These are phyloP conservation scores for Suillus alpinus DNA, from an alignment of 768 basidiomycete genomes.

Conservation along the genomic window DNA sequence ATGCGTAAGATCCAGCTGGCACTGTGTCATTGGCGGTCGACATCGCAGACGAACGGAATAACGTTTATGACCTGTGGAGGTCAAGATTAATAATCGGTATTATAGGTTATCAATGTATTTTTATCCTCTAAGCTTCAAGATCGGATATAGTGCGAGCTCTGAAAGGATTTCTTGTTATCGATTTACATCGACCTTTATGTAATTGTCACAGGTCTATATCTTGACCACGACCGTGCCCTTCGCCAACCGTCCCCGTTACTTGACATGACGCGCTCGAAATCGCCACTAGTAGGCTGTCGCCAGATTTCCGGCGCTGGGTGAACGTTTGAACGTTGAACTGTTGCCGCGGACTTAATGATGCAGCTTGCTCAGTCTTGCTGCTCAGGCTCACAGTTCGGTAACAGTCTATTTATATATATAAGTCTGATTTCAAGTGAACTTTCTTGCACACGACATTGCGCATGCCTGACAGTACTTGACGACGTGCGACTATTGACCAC, in stretches of 20 bases:
- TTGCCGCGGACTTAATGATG: not conserved
- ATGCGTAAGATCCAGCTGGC: conserved; percentile 59
- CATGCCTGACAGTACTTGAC: not conserved
- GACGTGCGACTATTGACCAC: not conserved
- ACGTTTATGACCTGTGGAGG: not conserved
- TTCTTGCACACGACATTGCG: not conserved
- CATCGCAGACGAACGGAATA: not conserved
- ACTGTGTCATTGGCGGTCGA: not conserved
- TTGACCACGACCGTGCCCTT: too few relatives aligned
- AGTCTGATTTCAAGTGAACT: not conserved
- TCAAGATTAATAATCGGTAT: not conserved
- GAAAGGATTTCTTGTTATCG: too few relatives aligned
- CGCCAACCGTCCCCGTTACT: not conserved
- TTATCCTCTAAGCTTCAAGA: too few relatives aligned
- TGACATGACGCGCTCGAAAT: not conserved
- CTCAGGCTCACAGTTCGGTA: not conserved
- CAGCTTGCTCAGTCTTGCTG: not conserved
- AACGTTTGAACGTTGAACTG: not conserved
- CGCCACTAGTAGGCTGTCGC: not conserved
- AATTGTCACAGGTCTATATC: not conserved
- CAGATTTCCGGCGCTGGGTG: too few relatives aligned
- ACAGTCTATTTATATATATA: not conserved
- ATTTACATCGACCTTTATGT: not conserved
- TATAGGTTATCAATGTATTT: too few relatives aligned
- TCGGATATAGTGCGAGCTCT: too few relatives aligned